Evolutionary conservation across 2,329 filamentous ascomycete genomes (phyloP).

Genomic region (Colletotrichum camelliae): DNA sequence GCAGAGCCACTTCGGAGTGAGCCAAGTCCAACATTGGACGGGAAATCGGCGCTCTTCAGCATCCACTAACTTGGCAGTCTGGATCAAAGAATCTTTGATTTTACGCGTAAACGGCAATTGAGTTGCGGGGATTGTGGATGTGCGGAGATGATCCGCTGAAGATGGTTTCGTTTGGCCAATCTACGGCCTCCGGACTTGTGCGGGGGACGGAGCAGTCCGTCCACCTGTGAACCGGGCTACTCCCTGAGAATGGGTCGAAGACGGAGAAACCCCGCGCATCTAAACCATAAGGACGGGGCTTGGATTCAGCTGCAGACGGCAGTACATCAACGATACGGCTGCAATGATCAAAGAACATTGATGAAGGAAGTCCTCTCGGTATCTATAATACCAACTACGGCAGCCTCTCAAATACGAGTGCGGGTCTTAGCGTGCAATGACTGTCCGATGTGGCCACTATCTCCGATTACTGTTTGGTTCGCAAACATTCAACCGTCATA

Average conservation of each 20-base stretch:
- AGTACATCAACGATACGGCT: neutral
- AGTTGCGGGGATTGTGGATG: neutral
- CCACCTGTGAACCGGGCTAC: neutral
- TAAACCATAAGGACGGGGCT: neutral
- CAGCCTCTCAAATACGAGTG: neutral
- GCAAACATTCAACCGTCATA: neutral
- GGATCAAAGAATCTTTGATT: neutral
- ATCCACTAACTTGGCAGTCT: neutral
- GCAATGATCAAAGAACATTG: neutral
- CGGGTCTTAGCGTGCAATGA: neutral
- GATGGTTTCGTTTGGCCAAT: neutral
- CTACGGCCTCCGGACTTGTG: constrained; percentile 23
- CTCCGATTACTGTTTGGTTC: neutral
- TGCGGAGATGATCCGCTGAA: neutral
- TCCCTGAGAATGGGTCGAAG: neutral
- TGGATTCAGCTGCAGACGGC: neutral
- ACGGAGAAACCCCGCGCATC: neutral
- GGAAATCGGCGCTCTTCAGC: neutral
- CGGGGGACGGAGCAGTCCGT: neutral
- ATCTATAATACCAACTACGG: neutral
- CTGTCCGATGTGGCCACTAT: neutral
- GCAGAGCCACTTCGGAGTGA: neutral
- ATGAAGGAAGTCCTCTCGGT: neutral
- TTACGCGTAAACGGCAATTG: neutral
- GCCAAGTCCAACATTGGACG: neutral